Evolutionary conservation across 1,284 basidiomycete species (phyloP), one percentile per base, ranked within the genome.

Genomic region (Apiotrichum mycotoxinovorans): DNA sequence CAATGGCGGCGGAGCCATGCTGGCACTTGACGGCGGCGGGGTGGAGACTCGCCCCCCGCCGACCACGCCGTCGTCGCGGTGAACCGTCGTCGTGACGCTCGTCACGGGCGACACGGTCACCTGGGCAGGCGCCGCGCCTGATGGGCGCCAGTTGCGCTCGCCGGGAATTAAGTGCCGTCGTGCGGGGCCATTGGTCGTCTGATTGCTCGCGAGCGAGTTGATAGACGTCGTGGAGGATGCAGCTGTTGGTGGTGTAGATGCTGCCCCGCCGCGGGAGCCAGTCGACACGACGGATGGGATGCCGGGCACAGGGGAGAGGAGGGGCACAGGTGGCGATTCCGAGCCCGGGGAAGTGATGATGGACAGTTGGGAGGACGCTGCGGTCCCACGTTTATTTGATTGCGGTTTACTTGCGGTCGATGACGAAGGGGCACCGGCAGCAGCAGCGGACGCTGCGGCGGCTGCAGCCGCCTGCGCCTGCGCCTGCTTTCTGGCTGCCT

Each of bases 71-170:
- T 50, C 38, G 43, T 27, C 26, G 42, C 48, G 42, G 27, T 23
- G 38, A 12, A 71, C 63, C 1, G 71, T 71, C 0, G 71, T 74
- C 9, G 71, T 74, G 33, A 72, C 62, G 43, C 68, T 70, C 11
- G 72, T 74, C 2, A 75, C 67, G 5, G 73, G 71, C 17, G 72
- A 72, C 4, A 75, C 65, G 2, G 69, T 70, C 25, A 74, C 72
- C 51, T 73, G 70, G 30, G 73, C 72, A 4, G 70, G 68, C 3
- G 71, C 69, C 1, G 69, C 70, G 18, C 66, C 65, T 11, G 64
- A 56, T 0, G 73, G 72, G n/a, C 66, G 58, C 73, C 73, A 75
- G 45, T 67, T 64, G 35, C 68, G 48, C 47, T 72, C 69, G 12
- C 62, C 63, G 17, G 58, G 61, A 20, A 62, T 30, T 1, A 67